Conservation (phyloP, 2,329 filamentous ascomycete species). For the Apiospora pterosperma region DNA sequence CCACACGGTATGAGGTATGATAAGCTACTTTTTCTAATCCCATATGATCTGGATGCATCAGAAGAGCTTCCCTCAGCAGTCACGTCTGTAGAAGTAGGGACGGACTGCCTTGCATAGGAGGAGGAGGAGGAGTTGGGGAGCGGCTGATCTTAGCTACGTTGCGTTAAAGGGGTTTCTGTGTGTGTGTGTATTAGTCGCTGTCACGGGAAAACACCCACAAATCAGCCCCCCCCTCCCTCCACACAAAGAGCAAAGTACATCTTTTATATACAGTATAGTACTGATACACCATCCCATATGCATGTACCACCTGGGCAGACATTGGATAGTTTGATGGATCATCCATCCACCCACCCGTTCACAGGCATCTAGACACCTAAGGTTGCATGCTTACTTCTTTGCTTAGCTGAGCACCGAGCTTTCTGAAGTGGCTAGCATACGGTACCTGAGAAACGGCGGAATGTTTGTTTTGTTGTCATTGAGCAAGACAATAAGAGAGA, state of each 20-base stretch:
- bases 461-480: background rate
- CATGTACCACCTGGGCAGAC: no score
- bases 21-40: background rate
- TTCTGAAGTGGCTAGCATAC: background rate
- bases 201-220: background rate
- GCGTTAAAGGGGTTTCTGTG: background rate
- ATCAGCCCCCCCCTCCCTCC: background rate
- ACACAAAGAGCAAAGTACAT: background rate
- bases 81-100: background rate
- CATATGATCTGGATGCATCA: background rate
- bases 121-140: background rate
- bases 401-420: background rate
- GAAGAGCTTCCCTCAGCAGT: background rate
- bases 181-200: background rate
- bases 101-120: background rate
- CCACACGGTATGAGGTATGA: background rate
- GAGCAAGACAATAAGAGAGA: background rate
- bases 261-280: no score
- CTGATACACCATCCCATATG: no score
- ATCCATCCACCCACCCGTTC: background rate
- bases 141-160: constrained; percentile 2
- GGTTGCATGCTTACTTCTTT: constrained; percentile 2
- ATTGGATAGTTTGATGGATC: background rate
- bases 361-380: background rate
- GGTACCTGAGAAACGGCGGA: background rate